A percentile compares a stretch with the other conserved stretches of the same genome.
Conservation (phyloP, 805 yeast genomes). For the Starmerella bacillaris region DNA sequence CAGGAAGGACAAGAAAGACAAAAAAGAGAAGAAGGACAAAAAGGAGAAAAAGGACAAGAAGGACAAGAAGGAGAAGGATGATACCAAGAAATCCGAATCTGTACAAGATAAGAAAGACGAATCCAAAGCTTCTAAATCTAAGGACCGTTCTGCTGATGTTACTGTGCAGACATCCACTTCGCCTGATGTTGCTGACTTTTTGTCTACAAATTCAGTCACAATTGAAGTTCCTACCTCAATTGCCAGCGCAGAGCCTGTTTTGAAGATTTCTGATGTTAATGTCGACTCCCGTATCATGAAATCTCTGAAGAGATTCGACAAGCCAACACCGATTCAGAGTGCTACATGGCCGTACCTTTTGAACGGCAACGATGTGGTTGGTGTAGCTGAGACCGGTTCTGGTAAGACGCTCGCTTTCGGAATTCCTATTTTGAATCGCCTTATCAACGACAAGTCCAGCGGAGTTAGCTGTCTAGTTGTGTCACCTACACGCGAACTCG, state of each 20-base stretch:
- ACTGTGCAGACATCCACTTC: conserved; percentile 19
- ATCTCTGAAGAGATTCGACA: conserved; percentile 55
- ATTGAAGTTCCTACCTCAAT: conserved; percentile 38
- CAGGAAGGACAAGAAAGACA: conserved; percentile 25
- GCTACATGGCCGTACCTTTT: conserved; percentile 85
- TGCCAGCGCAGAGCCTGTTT: conserved; percentile 39
- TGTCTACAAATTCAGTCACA: conserved; percentile 54
- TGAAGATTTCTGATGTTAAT: conserved; percentile 45
- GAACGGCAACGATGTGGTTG: conserved; percentile 67
- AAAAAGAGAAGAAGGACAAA: conserved; percentile 19
- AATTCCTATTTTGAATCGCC: conserved; percentile 78
- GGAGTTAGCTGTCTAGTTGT: conserved; percentile 65
- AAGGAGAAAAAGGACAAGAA: conserved; percentile 21
- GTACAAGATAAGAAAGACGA: conserved; percentile 15
- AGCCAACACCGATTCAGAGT: conserved; percentile 92
- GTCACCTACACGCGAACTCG: conserved; percentile 95
- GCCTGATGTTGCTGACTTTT: conserved; percentile 44
- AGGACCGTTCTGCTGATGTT: conserved; percentile 23
- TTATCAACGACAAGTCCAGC: conserved; percentile 27
- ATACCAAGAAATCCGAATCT: conserved; percentile 22
- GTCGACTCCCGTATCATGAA: conserved; percentile 38
- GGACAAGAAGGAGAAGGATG: conserved; percentile 19
- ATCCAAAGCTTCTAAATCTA: conserved; percentile 7
- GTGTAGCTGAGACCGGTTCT: conserved; percentile 97
- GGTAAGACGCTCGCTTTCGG: conserved; percentile 97